Evolutionary conservation across 805 yeast species (phyloP).

Genomic region (Hanseniaspora jakobsenii): DNA sequence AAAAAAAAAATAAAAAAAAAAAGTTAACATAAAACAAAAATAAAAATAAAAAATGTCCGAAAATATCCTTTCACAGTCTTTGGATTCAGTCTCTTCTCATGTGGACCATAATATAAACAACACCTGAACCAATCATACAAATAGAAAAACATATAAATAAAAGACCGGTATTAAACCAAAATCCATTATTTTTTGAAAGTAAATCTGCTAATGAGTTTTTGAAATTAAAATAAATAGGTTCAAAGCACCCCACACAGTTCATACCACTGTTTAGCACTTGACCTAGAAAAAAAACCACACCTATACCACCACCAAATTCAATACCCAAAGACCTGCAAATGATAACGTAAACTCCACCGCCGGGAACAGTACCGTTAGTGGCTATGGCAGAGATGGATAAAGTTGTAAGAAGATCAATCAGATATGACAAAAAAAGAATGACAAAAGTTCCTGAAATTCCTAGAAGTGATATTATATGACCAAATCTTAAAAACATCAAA

Average conservation of each 20-base stretch:
- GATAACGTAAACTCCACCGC: slow-evolving; percentile 98
- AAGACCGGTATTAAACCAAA: slow-evolving; percentile 58
- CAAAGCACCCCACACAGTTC: slow-evolving; percentile 91
- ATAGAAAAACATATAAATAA: slow-evolving; percentile 60
- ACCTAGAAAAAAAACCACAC: slow-evolving; percentile 85
- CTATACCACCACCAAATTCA: slow-evolving; percentile 96
- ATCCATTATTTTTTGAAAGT: slow-evolving; percentile 34
- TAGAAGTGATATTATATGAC: slow-evolving; percentile 88
- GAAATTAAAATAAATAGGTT: slow-evolving; percentile 74
- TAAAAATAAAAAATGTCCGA: too few species aligned
- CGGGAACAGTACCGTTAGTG: slow-evolving; percentile 92
- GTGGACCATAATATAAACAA: too few species aligned
- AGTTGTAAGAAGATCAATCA: slow-evolving; percentile 74
- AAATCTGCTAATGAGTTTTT: slow-evolving; percentile 30
- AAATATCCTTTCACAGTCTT: too few species aligned
- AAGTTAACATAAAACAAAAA: too few species aligned
- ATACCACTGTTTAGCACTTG: slow-evolving; percentile 84
- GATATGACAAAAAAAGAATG: slow-evolving; percentile 58
- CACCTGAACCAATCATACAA: slow-evolving; percentile 66
- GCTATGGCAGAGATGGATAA: slow-evolving; percentile 89
- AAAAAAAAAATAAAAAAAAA: too few species aligned
- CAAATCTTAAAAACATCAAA: slow-evolving; percentile 88
- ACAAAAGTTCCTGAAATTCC: slow-evolving; percentile 71
- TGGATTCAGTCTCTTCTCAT: too few species aligned
- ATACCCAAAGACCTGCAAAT: slow-evolving; percentile 91